Evolutionary conservation across 306 rosid species (phyloP), one percentile per base, ranked within the genome.

Genomic region (Castanopsis chinensis): DNA sequence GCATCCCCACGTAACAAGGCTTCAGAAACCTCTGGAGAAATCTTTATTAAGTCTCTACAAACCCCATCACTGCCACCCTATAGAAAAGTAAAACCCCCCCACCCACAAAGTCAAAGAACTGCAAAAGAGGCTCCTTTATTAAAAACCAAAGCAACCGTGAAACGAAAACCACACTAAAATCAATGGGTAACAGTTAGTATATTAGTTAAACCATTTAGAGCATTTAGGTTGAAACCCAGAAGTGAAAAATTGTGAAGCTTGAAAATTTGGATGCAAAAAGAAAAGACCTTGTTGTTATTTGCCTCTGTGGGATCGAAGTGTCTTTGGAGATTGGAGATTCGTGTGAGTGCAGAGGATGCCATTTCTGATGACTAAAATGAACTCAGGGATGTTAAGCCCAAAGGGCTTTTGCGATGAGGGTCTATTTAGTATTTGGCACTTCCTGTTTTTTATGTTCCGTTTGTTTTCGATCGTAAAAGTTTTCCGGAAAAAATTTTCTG

Each of bases 11-110:
- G 81, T 28, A 88, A 87, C 84, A 92, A 83, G 30, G 98, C 94
- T 83, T 86, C 86, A 79, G 97, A 89, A 79, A 94, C 97, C 70
- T 90, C 97, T 1, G 88, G 45, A 78, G 97, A 91, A 76, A 94
- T 73, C 89, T 88, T 90, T 78, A 88, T 76, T 23, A 84, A 83
- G 12, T 85, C 83, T 12, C 74, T 81, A 73, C 76, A 59, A 1
- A 71, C 18, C 79, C 60, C 67, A 49, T 78, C 73, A 60, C 61
- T 71, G 45, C 76, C 7, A 37, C 60, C 79, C 72, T 77, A 86
- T 75, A 83, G 45, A 4, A 45, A 75, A 76, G 8, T 19, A 67
- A 15, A 19, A 60, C 33, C n/a, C 15, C 33, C 15, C 43, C 33
- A 52, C 15, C 33, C 15, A 69, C 76, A 53, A 51, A 32, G 55